These are phyloP conservation scores for Rostrohypoxylon terebratum DNA, from an alignment of 495 filamentous ascomycete species.

Conservation along the genomic window DNA sequence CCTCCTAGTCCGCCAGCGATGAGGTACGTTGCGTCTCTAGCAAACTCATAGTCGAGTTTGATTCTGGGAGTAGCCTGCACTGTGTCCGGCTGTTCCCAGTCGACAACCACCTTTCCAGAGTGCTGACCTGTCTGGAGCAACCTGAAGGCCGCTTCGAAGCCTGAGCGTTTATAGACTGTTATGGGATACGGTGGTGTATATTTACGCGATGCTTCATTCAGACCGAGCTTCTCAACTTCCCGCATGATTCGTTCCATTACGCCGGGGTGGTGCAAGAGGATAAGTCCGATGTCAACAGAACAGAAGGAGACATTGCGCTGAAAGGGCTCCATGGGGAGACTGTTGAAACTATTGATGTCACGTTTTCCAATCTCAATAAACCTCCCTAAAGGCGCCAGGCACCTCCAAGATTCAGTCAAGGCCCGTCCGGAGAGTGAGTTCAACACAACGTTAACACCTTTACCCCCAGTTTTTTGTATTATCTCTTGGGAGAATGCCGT, in stretches of 20 bases:
- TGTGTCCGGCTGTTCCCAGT: slow-evolving; percentile 5
- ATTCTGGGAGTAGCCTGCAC: neutral
- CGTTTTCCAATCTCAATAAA: slow-evolving; percentile 49
- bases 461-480: slow-evolving; percentile 56
- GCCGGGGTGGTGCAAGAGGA: slow-evolving; percentile 9
- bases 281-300: slow-evolving; percentile 53
- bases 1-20: slow-evolving; percentile 62
- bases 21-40: slow-evolving; percentile 56
- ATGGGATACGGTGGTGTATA: slow-evolving; percentile 41
- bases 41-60: neutral
- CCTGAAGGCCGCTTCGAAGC: slow-evolving; percentile 61
- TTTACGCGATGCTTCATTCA: slow-evolving; percentile 43
- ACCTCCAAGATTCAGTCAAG: slow-evolving; percentile 55
- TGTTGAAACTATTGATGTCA: neutral
- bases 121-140: slow-evolving; percentile 64
- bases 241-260: slow-evolving; percentile 30
- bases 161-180: slow-evolving; percentile 49
- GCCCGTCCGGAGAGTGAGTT: slow-evolving; percentile 61
- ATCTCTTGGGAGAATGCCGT: slow-evolving; percentile 58
- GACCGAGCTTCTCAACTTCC: slow-evolving; percentile 45
- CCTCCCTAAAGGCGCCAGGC: slow-evolving; percentile 58
- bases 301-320: slow-evolving; percentile 55
- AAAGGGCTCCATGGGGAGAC: slow-evolving; percentile 53
- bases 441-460: slow-evolving; percentile 62
- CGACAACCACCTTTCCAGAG: slow-evolving; percentile 66